Base-by-base conservation (phyloP, 2,329 filamentous ascomycete species). In the Ophiostoma sp. region DNA sequence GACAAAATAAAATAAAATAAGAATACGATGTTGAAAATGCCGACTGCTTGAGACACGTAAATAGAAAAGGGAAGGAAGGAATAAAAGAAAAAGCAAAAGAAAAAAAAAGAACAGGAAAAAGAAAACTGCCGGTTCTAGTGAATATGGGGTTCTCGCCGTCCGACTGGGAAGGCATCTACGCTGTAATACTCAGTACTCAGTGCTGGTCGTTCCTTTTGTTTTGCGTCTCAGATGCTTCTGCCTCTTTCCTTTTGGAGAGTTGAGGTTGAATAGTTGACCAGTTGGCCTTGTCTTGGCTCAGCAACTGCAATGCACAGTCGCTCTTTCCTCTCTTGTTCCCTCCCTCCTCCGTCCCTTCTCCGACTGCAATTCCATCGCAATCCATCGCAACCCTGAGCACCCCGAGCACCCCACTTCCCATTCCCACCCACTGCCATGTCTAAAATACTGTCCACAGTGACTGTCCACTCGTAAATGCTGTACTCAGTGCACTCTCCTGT, bases 141-240 rank as follows among this genome's bases (percentile, higher is more conserved):
- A 68, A 57, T 60, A 68, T 64, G 69, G 69, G 69, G 39, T 60
- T 39, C 44, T 35, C 27, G 66, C 39, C 11, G 60, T 69, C 36
- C 15, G 44, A 35, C 39, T 41, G 44, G 20, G 52, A 23, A 48
- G 44, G 48, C 48, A 54, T 48, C 44, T 48, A 5, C 15, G 5
- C 44, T 48, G 27, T 11, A 39, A 11, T 39, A 39, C 36, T 39
- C 36, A 39, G 36, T 39, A 39, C 11, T 39, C 36, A 10, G 36
- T 39, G 8, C 36, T 39, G 36, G 36, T 39, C 36, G 36, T 11
- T 5, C 36, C 23, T n/a, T 17, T 20, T 20, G 6, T 48, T 4
- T 54, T 13, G 3, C 48, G 48, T 57, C 52, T 57, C 23, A 23
- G 23, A 27, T 15, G n/a, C 48, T 27, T 54, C 44, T 52, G 17